Conservation (phyloP, 441 rosid species). For the Omphalea diandra region DNA sequence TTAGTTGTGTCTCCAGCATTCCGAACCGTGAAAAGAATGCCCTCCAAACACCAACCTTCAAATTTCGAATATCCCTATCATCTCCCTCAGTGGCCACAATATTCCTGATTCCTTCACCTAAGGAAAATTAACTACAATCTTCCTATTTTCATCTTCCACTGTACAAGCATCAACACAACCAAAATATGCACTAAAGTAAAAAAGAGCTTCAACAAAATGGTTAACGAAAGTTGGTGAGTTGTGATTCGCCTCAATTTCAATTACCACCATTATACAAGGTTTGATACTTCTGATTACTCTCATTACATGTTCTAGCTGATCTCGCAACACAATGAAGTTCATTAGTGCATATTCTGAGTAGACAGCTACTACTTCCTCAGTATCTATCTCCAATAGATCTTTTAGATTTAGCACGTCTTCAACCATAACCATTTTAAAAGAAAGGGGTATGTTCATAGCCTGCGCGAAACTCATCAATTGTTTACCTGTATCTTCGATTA, state of each 20-base stretch:
- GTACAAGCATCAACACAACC: conserved; percentile 43
- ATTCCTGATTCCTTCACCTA: conserved; percentile 16
- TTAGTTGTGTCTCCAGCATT: conserved; percentile 32
- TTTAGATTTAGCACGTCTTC: no score
- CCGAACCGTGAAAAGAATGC: conserved; percentile 26
- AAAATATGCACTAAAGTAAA: conserved; percentile 44
- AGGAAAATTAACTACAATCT: conserved; percentile 7
- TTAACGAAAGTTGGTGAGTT: conserved; percentile 41
- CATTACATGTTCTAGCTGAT: conserved; percentile 43
- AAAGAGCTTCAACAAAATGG: conserved; percentile 45
- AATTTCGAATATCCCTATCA: conserved; percentile 21
- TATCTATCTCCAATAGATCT: conserved; percentile 31
- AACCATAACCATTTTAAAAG: conserved; percentile 37
- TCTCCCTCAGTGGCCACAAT: conserved; percentile 30
- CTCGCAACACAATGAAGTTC: conserved; percentile 27
- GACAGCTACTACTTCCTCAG: conserved; percentile 35
- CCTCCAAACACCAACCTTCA: no score
- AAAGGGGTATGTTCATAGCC: conserved; percentile 35
- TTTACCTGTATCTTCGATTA: conserved; percentile 36
- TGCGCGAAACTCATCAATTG: conserved; percentile 39
- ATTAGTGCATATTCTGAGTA: conserved; percentile 17
- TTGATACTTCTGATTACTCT: conserved; percentile 37
- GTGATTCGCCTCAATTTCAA: conserved; percentile 37
- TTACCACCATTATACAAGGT: conserved; percentile 42
- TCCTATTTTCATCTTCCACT: conserved; percentile 20